Conservation (phyloP, 2,329 filamentous ascomycete species). For the Rutstroemia sp. region DNA sequence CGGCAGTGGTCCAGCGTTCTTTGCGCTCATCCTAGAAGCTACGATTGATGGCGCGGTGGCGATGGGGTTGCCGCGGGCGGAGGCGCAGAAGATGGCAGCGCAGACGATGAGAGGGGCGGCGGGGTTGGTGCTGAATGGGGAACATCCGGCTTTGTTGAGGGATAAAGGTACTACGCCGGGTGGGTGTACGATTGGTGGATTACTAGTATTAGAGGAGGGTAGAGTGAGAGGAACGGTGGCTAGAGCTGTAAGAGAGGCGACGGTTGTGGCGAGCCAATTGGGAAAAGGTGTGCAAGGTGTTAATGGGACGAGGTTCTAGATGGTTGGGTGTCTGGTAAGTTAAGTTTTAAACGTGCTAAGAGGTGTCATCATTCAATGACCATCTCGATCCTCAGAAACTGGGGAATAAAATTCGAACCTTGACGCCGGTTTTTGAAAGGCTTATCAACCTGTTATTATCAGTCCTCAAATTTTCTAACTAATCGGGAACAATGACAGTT, state of each 20-base stretch:
- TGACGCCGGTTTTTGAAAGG: too few relatives aligned
- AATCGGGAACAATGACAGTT: too few relatives aligned
- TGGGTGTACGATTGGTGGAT: slow-evolving; percentile 69
- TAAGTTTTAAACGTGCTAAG: too few relatives aligned
- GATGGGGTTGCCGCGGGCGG: slow-evolving; percentile 66
- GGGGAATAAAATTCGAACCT: too few relatives aligned
- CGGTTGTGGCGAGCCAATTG: slow-evolving; percentile 60
- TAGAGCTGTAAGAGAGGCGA: slow-evolving; percentile 63
- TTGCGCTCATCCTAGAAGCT: slow-evolving; percentile 67
- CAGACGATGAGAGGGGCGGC: slow-evolving; percentile 72
- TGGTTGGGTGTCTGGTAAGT: background rate
- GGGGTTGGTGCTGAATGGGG: slow-evolving; percentile 57
- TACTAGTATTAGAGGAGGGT: slow-evolving; percentile 68
- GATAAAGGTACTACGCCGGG: slow-evolving; percentile 74
- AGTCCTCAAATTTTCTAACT: too few relatives aligned
- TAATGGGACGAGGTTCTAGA: slow-evolving; percentile 37
- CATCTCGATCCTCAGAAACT: too few relatives aligned
- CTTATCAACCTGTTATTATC: too few relatives aligned
- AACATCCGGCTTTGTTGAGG: slow-evolving; percentile 66
- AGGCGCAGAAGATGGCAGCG: slow-evolving; percentile 70
- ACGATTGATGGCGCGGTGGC: slow-evolving; percentile 71
- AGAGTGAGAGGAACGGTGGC: slow-evolving; percentile 59
- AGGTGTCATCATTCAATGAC: too few relatives aligned
- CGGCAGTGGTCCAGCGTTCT: slow-evolving; percentile 66
- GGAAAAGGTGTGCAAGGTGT: slow-evolving; percentile 42